Percentiles rank a stretch among this genome's conserved stretches.
Conservation (phyloP, 129 eudicot genomes). For the Silybum marianum region DNA sequence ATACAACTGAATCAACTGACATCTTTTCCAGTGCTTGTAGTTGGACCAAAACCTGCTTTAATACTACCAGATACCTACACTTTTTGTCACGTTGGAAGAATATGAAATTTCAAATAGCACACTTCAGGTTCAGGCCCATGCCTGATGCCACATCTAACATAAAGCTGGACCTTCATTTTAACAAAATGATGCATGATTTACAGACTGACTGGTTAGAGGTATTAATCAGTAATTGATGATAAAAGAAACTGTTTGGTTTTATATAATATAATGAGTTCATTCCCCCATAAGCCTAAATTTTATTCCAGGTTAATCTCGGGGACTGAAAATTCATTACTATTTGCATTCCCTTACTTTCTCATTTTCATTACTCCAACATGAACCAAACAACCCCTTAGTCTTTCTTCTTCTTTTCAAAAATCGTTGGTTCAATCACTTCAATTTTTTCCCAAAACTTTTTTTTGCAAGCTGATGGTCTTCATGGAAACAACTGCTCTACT, state of each 20-base stretch:
- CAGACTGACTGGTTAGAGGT: too few relatives aligned
- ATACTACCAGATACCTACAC: neutral
- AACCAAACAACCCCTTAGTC: neutral
- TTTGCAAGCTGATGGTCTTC: neutral
- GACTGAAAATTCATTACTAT: too few relatives aligned
- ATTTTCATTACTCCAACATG: too few relatives aligned
- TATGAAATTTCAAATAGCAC: neutral
- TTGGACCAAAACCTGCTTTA: neutral
- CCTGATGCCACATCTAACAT: neutral
- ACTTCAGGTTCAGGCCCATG: neutral
- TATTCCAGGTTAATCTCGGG: too few relatives aligned
- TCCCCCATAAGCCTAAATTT: too few relatives aligned
- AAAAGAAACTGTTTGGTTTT: too few relatives aligned
- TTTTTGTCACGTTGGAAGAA: neutral
- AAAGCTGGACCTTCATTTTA: neutral
- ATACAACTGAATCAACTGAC: neutral
- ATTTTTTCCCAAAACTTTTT: neutral
- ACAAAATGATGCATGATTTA: neutral
- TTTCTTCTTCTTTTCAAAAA: neutral
- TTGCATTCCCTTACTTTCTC: too few relatives aligned
- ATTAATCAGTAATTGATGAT: too few relatives aligned
- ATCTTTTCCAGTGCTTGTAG: neutral
- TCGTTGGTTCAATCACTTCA: neutral
- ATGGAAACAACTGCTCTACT: neutral
- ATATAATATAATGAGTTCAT: too few relatives aligned